These are phyloP conservation scores for Eimeria maxima DNA, from an alignment of 169 alveolate species.

Conservation along the genomic window DNA sequence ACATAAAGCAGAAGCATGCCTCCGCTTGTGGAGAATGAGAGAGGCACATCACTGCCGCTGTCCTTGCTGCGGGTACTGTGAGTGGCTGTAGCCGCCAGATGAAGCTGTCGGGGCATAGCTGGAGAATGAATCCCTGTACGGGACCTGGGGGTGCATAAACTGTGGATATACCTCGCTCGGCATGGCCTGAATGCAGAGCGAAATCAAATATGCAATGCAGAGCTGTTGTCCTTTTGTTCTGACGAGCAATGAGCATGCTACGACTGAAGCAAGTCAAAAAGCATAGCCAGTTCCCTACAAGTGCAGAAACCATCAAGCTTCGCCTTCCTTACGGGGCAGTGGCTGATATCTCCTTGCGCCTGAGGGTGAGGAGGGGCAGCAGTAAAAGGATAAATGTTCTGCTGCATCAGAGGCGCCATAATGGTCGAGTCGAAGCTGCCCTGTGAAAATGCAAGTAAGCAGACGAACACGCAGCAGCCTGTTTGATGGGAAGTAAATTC, in stretches of 20 bases:
- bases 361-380: constrained; percentile 63
- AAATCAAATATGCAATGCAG: neutral
- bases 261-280: neutral
- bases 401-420: constrained; percentile 81
- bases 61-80: constrained; percentile 27
- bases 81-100: constrained; percentile 37
- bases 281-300: too few relatives aligned
- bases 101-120: constrained; percentile 70
- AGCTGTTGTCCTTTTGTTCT: neutral
- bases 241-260: neutral
- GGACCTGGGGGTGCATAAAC: constrained; percentile 62
- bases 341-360: constrained; percentile 38
- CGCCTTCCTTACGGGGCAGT: constrained; percentile 12
- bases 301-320: neutral
- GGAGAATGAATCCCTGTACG: constrained; percentile 71
- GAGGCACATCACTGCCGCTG: constrained; percentile 7
- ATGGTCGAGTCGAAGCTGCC: constrained; percentile 73
- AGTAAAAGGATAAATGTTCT: constrained; percentile 57
- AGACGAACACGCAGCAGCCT: neutral
- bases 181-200: constrained; percentile 19
- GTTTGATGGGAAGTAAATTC: neutral
- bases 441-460: constrained; percentile 5
- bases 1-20: neutral
- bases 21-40: neutral
- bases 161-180: constrained; percentile 75